Evolutionary conservation across 176 grass and related monocot species (phyloP).

Genomic region (Canna indica): DNA sequence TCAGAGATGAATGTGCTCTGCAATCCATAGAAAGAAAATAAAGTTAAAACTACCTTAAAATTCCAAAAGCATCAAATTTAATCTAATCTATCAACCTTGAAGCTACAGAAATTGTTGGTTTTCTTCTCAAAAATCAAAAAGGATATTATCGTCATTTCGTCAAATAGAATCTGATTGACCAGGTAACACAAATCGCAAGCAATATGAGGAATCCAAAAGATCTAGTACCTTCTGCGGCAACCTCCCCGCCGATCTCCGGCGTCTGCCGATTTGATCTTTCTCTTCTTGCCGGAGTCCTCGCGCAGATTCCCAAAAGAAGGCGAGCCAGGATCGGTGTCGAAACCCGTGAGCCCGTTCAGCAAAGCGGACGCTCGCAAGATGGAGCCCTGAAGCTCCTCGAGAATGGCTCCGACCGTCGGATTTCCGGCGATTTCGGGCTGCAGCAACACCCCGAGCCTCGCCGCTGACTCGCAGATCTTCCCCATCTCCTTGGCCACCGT

Average conservation of each 20-base stretch:
- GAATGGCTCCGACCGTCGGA: not conserved
- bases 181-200: too few species aligned
- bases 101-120: too few species aligned
- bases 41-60: not conserved
- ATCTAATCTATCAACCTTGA: too few species aligned
- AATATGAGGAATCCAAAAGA: not conserved
- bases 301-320: conserved; percentile 23
- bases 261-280: conserved; percentile 22
- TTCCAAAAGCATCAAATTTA: not conserved
- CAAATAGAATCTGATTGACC: not conserved
- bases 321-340: not conserved
- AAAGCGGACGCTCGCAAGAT: not conserved
- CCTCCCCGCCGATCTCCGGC: conserved; percentile 14
- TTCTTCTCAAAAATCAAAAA: not conserved
- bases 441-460: not conserved
- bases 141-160: not conserved
- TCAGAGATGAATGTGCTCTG: conserved; percentile 29
- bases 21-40: not conserved
- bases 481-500: not conserved
- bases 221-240: conserved; percentile 39
- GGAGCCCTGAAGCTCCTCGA: not conserved
- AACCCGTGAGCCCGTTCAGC: not conserved
- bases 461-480: not conserved
- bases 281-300: conserved; percentile 47
- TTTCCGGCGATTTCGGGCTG: not conserved